Base-by-base conservation (phyloP, 73 alveolate species). In the Paraurostyla sp. region DNA sequence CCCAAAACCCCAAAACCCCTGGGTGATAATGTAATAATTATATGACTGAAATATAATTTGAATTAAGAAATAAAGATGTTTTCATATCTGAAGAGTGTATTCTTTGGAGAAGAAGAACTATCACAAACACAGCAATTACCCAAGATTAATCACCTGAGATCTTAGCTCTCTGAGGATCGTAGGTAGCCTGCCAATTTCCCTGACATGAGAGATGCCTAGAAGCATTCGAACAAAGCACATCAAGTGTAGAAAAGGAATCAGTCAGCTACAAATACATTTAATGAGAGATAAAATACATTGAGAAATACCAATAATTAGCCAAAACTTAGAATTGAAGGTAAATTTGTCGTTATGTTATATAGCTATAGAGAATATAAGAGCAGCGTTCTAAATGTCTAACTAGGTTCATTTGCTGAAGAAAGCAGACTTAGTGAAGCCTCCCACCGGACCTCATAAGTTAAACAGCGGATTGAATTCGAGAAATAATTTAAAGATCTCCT, bases 11-110 rank as follows among this genome's bases (percentile, higher is more conserved):
- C n/a, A n/a, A n/a, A n/a, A n/a, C n/a, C n/a, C n/a, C n/a, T n/a
- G n/a, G n/a, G n/a, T n/a, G n/a, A n/a, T n/a, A n/a, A n/a, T n/a
- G n/a, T n/a, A n/a, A n/a, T n/a, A n/a, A n/a, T n/a, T n/a, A n/a
- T n/a, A n/a, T n/a, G n/a, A n/a, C n/a, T n/a, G n/a, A 54, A 54
- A 54, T 9, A 54, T 13, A n/a, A 54, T 13, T 54, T 54, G 18
- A 54, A 54, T 54, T 20, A 9, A 13, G 9, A 56, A n/a, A 62
- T 6, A 22, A 62, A 4, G 16, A 73, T 73, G 87, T 73, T 73
- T 48, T 73, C 87, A 13, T 73, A 73, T 50, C 32, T 73, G 3
- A 73, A 73, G 46, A 73, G 71, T 73, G 87, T 73, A 3, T 16
- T 73, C 23, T 73, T 73, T 33, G 87, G 87, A 18, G 71, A 73